Conservation (phyloP, 169 alveolate species). For the Eimeria zaria region DNA sequence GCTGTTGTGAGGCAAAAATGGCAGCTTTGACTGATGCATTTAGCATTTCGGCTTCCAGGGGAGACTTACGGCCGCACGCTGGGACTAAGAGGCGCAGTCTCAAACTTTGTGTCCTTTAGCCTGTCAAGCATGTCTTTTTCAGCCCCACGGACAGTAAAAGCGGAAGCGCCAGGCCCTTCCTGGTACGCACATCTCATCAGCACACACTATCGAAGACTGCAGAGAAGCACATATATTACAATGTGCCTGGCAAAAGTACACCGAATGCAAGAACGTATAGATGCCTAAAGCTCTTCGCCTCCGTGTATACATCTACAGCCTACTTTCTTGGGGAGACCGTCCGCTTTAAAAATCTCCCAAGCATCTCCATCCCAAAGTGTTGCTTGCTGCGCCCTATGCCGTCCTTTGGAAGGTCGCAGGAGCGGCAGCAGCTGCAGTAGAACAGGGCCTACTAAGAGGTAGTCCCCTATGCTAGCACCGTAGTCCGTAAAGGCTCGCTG, state of each 20-base stretch:
- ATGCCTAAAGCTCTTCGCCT: not conserved
- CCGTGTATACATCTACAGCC: not conserved
- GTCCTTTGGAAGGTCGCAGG: not conserved
- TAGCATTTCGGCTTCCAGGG: not conserved
- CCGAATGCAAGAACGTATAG: not conserved
- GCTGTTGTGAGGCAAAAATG: not conserved
- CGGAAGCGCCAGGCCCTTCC: not conserved
- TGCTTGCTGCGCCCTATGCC: not conserved
- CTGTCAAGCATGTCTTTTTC: not conserved
- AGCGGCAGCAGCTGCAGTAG: slow-evolving; percentile 73
- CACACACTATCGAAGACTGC: not conserved
- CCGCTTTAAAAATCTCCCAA: slow-evolving; percentile 13
- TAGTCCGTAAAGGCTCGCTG: slow-evolving; percentile 28
- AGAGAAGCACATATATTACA: not conserved
- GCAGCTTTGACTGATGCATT: not conserved
- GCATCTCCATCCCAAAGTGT: not conserved
- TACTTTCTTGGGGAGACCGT: slow-evolving; percentile 64
- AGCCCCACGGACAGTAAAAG: not conserved
- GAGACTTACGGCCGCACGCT: slow-evolving; percentile 59
- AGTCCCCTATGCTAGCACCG: slow-evolving; percentile 59
- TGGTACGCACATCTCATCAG: not conserved
- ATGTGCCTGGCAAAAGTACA: not conserved
- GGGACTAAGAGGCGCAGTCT: slow-evolving; percentile 34
- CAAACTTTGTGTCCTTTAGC: not conserved
- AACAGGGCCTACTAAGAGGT: slow-evolving; percentile 69